phyloP scores from a whole-genome alignment of 495 filamentous ascomycete genomes.

The Aspergillus incahuasiensis region DNA sequence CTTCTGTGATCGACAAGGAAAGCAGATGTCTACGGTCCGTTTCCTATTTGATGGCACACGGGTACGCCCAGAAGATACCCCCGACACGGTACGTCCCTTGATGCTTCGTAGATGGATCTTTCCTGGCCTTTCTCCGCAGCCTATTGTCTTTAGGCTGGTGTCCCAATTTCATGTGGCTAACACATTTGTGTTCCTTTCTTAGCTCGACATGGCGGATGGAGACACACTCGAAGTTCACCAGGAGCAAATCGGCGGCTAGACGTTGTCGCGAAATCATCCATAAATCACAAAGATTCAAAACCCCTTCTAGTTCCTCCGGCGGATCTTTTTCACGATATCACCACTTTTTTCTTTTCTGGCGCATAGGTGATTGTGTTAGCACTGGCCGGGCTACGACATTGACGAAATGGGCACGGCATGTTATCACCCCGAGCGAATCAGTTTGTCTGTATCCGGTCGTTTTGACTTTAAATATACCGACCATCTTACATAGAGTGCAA shows the following conservation, averaged over 20 bases:
- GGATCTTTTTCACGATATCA: no score
- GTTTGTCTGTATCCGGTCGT: not conserved
- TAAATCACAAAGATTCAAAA: no score
- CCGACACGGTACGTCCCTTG: constrained; percentile 73
- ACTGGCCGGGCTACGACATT: not conserved
- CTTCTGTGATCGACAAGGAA: constrained; percentile 96
- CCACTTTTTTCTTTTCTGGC: not conserved
- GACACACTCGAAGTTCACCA: constrained; percentile 98
- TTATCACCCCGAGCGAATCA: not conserved
- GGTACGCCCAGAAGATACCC: constrained; percentile 83
- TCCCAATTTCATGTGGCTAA: not conserved
- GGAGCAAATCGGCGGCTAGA: constrained; percentile 81
- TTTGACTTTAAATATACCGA: not conserved
- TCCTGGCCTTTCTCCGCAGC: no score
- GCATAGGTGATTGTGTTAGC: not conserved
- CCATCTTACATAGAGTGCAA: not conserved
- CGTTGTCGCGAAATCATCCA: no score
- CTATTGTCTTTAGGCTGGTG: not conserved
- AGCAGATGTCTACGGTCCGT: constrained; percentile 74
- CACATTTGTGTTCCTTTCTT: constrained; percentile 1
- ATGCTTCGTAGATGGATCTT: not conserved
- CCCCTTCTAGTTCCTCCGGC: no score
- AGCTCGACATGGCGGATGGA: constrained; percentile 97
- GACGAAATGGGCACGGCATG: not conserved
- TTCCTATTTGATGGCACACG: constrained; percentile 95